A percentile compares a stretch with the other conserved stretches of the same genome.
phyloP scores from a whole-genome alignment of 352 stramenopile genomes.

The Phytophthora palmivora region DNA sequence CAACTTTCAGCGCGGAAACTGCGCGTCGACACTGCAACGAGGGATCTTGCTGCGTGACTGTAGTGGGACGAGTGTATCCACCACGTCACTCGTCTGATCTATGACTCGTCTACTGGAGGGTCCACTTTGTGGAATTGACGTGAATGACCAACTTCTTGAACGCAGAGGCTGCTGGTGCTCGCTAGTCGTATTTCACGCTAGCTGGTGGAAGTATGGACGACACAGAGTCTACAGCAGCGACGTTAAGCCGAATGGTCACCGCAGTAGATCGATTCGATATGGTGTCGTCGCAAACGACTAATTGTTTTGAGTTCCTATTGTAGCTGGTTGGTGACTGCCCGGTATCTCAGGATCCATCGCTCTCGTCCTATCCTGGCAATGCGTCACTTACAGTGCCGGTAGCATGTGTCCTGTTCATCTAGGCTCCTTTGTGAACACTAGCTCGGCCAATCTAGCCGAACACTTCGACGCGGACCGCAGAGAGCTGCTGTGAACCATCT shows the following conservation, averaged over 20 bases:
- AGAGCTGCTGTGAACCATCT: constrained; percentile 17
- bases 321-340: no score
- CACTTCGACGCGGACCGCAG: constrained; percentile 12
- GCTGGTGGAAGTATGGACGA: no score
- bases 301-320: no score
- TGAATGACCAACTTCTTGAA: constrained; percentile 20
- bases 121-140: no score
- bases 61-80: constrained; percentile 27
- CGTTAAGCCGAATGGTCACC: no score
- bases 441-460: not conserved
- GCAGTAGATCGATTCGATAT: no score
- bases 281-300: no score
- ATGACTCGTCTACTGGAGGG: not conserved
- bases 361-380: constrained; percentile 23
- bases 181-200: no score
- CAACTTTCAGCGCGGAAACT: constrained; percentile 20
- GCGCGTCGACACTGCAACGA: constrained; percentile 1
- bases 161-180: not conserved
- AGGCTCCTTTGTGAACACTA: constrained; percentile 18
- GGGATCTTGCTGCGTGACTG: constrained; percentile 11
- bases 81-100: constrained; percentile 10
- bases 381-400: constrained; percentile 3
- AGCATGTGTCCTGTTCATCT: constrained; percentile 4
- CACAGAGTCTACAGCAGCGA: no score
- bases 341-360: constrained; percentile 29